Conservation (phyloP, 108 stramenopile species). For the Craspedostauros australis region DNA sequence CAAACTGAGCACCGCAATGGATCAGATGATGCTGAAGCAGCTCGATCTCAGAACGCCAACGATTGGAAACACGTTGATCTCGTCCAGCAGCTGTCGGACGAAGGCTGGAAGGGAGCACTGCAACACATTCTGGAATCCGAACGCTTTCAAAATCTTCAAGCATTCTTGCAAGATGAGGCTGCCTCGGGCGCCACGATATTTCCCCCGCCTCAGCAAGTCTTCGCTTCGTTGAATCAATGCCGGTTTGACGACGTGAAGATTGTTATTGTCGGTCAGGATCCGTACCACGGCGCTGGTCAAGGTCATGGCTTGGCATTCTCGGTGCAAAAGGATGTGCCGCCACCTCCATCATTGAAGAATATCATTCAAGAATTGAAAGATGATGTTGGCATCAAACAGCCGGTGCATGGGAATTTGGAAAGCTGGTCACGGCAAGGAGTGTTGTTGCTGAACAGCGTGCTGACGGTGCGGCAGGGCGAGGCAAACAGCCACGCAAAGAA, state of each 20-base stretch:
- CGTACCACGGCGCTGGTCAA: conserved; percentile 93
- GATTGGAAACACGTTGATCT: conserved; percentile 5
- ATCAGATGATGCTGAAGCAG: neutral
- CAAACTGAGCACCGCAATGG: neutral
- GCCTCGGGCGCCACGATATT: conserved; percentile 44
- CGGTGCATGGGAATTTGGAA: conserved; percentile 67
- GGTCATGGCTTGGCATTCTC: conserved; percentile 87
- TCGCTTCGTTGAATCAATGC: conserved; percentile 86
- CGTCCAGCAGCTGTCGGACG: conserved; percentile 33
- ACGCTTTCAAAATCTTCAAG: conserved; percentile 26
- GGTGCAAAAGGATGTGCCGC: conserved; percentile 67
- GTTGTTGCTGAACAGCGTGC: conserved; percentile 91
- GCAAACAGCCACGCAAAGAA: conserved; percentile 87
- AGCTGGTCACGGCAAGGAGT: conserved; percentile 95
- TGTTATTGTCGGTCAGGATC: conserved; percentile 99
- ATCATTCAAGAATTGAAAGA: conserved; percentile 81
- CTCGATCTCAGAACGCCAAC: neutral
- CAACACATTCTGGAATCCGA: conserved; percentile 24
- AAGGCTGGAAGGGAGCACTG: conserved; percentile 49
- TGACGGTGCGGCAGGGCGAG: conserved; percentile 87
- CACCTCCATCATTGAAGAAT: conserved; percentile 91
- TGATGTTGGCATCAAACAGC: conserved; percentile 40
- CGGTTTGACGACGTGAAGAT: conserved; percentile 74
- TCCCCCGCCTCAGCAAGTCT: conserved; percentile 79
- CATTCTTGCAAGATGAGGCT: conserved; percentile 22